Evolutionary conservation across 352 stramenopile genomes (phyloP), one percentile per base, ranked within the genome.

Genomic region (Phytophthora ohioensis): DNA sequence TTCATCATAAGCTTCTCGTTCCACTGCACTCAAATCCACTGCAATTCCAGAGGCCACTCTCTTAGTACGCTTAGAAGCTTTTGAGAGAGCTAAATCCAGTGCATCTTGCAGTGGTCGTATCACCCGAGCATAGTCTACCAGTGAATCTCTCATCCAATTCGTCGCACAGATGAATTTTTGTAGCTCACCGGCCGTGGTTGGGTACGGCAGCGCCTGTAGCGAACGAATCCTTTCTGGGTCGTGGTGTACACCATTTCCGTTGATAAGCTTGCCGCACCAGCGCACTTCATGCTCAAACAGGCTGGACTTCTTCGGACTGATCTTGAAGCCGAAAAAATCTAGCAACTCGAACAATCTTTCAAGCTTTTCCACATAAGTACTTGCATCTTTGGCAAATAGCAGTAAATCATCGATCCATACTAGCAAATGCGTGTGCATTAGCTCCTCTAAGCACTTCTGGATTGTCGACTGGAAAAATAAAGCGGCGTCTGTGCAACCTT

Each of bases 291-390:
- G 47, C 13, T 41, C 5, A 31, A 55, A 55, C 30, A 41, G n/a
- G 31, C 30, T 41, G 10, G 30, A 30, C 7, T 55, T 55, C 27
- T 55, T 55, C 27, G 32, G 11, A 39, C 30, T 41, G 2, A 41
- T 41, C 47, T 38, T 55, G 47, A 55, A 55, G 3, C 27, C 47
- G 13, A 55, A 38, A 39, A 55, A 55, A 38, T 55, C 47, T 17
- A 55, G 5, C 30, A 39, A 12, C 32, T 41, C 47, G 13, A 39
- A 41, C 27, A 55, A 27, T 21, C 47, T 21, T 13, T 55, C 47
- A 6, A 39, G 31, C 5, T 55, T 55, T 5, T 12, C 3, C 2
- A 27, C 7, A 27, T 27, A 55, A 12, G 47, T 55, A 17, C 32
- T 39, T 4, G 13, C 32, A 30, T 55, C 47, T 4, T 4, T 17